Percentiles rank a stretch among this genome's conserved stretches.
Evolutionary conservation across 2,329 filamentous ascomycete species (phyloP).

Genomic region (Blastomyces gilchristii): DNA sequence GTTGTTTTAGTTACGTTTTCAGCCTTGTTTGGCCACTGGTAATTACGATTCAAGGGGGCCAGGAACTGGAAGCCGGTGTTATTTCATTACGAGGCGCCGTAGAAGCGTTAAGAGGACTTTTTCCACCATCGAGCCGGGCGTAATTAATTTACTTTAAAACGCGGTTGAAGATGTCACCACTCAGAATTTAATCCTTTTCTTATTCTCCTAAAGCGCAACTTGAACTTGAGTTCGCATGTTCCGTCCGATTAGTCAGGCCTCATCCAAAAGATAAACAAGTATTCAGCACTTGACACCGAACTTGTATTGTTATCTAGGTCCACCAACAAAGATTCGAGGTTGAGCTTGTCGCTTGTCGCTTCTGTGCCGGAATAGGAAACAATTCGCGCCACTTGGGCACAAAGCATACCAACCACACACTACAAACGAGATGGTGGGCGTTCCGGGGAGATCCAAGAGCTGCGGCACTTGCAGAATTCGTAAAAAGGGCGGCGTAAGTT

Average conservation of each 20-base stretch:
- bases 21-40: background rate
- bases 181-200: background rate
- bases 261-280: background rate
- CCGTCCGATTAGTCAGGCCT: background rate
- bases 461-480: conserved; percentile 52
- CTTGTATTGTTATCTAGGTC: background rate
- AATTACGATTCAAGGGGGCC: background rate
- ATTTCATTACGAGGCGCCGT: background rate
- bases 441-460: conserved; percentile 50
- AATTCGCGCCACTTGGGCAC: conserved; percentile 1
- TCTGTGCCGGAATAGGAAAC: conserved; percentile 7
- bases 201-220: background rate
- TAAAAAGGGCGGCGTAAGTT: conserved; percentile 46
- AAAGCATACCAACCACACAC: background rate
- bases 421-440: conserved; percentile 44
- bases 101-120: background rate
- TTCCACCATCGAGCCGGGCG: background rate
- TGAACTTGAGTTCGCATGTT: background rate
- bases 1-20: background rate
- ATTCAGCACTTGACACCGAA: background rate
- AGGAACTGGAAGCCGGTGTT: background rate
- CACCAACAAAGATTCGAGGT: background rate
- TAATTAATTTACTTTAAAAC: background rate
- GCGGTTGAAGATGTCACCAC: background rate
- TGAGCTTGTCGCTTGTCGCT: background rate